Percentiles rank a stretch among this genome's conserved stretches.
Conservation (phyloP, 257 asterid genomes). For the Rehmannia glutinosa region DNA sequence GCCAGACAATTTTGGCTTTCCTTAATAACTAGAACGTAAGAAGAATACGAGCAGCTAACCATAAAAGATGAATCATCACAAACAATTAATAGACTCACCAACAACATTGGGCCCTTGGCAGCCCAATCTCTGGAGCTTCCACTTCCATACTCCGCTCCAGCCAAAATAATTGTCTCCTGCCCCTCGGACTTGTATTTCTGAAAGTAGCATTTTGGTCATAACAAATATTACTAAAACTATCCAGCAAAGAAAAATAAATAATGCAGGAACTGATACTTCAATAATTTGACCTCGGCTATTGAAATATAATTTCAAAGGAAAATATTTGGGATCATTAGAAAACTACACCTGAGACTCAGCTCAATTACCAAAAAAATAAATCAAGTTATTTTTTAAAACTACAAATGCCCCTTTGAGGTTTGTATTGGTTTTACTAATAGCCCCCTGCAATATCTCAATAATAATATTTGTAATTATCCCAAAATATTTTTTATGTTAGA, state of each 20-base stretch:
- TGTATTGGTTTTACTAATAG: neutral
- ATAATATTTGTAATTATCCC: neutral
- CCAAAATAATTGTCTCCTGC: conserved; percentile 77
- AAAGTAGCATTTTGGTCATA: conserved; percentile 15
- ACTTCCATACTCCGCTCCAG: conserved; percentile 99
- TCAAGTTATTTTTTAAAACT: neutral
- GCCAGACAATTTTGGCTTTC: neutral
- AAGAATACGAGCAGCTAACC: neutral
- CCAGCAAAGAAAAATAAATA: neutral
- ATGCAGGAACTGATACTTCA: neutral
- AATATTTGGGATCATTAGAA: neutral
- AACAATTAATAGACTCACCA: conserved; percentile 42
- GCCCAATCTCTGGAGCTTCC: conserved; percentile 99
- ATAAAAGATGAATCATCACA: neutral
- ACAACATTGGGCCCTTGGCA: conserved; percentile 96
- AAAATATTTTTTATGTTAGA: neutral
- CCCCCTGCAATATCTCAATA: neutral
- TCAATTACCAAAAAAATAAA: neutral
- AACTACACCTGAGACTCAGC: neutral
- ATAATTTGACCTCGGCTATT: neutral
- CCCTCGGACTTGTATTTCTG: conserved; percentile 90
- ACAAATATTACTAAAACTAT: neutral
- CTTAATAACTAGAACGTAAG: neutral
- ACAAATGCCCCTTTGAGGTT: neutral
- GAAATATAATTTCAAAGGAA: neutral